These are phyloP conservation scores for Trichocladium antarcticum DNA, from an alignment of 495 filamentous ascomycete species.

Conservation along the genomic window DNA sequence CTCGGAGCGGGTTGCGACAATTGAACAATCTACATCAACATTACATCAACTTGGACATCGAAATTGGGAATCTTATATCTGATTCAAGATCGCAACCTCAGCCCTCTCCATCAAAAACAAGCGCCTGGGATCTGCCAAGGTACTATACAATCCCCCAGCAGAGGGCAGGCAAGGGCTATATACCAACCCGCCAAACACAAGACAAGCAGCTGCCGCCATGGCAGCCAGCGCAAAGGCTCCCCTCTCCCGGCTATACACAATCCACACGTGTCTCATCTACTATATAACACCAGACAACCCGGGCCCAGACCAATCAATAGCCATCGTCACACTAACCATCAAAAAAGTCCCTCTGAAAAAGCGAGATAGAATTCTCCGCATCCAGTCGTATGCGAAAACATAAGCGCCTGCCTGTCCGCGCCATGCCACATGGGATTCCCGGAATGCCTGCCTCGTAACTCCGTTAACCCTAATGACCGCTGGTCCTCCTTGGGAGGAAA, in stretches of 20 bases:
- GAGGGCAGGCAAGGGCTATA: no score
- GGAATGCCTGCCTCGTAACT: conserved; percentile 1
- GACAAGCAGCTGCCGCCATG: not conserved
- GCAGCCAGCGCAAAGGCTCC: not conserved
- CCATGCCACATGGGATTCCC: not conserved
- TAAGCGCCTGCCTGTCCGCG: not conserved
- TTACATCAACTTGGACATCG: not conserved
- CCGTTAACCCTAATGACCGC: not conserved
- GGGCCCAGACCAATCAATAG: not conserved
- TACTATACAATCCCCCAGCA: conserved; percentile 5
- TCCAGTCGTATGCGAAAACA: not conserved
- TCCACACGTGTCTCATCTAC: conserved; percentile 7
- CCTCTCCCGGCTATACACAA: conserved; percentile 3
- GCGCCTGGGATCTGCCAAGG: conserved; percentile 2
- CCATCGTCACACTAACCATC: not conserved
- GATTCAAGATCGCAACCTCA: not conserved
- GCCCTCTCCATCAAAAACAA: not conserved
- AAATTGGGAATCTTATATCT: not conserved
- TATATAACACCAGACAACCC: conserved; percentile 11
- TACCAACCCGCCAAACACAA: not conserved
- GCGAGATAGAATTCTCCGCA: not conserved
- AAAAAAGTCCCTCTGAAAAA: not conserved
- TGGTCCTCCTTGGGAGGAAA: no score
- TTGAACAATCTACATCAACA: conserved; percentile 1
- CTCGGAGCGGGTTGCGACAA: not conserved